Base-by-base conservation (phyloP, 2,329 filamentous ascomycete species). In the Apiospora sp. region DNA sequence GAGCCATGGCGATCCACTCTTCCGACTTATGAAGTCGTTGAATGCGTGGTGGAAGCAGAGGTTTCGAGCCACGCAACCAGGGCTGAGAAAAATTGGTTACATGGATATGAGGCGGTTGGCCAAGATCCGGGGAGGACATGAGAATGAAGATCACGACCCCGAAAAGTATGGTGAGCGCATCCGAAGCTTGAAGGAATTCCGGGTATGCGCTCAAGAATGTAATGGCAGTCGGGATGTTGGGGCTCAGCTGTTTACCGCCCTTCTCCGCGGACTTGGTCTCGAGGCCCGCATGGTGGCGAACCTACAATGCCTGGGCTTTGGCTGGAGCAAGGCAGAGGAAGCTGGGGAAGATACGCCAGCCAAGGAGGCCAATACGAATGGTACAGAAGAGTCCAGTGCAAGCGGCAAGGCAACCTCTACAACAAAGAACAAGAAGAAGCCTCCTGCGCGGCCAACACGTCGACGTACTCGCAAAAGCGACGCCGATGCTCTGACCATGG, bases 71-170 rank as follows among this genome's bases (percentile, higher is more conserved):
- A 94, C 91, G 0, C 89, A 92, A 0, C 94, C 95, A 0, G 94
- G 94, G 0, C 79, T 98, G 30, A 89, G 95, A n/a, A 99, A 98
- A 83, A 88, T 90, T 79, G 96, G 96, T 0, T 98, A 98, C 80
- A 93, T 96, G 85, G 87, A 93, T 0, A 88, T 94, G n/a, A 87
- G 92, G 76, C 88, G 90, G 34, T 84, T 98, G 2, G 92, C 94
- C 76, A 89, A 91, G n/a, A 87, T 96, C 73, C 90, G 92, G 8
- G 91, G 92, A 44, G 91, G 90, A 0, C 94, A 92, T 80, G 88
- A 89, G 44, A 88, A 91, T 16, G 88, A 92, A 68, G 84, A 86
- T 0, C 85, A 90, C 72, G 88, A 96, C 75, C 82, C 87, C 0
- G 86, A 89, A 67, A 84, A 84, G 7, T 94, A 96, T 79, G 96